Percentiles rank a stretch among this genome's conserved stretches.
Conservation (phyloP, 768 basidiomycete genomes). For the Pholiota conissans region DNA sequence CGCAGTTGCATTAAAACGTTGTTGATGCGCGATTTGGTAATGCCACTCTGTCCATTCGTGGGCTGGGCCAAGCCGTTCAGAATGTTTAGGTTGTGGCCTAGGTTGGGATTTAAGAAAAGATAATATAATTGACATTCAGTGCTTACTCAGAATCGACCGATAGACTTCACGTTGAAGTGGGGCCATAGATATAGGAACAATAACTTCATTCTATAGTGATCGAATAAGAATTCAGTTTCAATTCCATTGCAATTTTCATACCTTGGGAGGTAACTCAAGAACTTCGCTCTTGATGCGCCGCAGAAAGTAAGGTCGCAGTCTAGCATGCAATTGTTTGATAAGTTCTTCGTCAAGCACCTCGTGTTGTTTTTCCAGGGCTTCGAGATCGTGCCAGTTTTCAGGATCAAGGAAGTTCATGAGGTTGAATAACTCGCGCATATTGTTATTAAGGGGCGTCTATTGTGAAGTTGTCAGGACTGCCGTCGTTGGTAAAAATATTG, state of each 20-base stretch:
- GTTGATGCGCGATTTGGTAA: conserved; percentile 60
- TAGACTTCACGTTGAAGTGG: conserved; percentile 88
- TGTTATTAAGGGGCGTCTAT: conserved; percentile 95
- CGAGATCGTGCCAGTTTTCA: conserved; percentile 71
- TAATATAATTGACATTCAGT: conserved; percentile 14
- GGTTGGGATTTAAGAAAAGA: not conserved
- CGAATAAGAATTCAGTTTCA: not conserved
- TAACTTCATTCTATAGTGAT: conserved; percentile 73
- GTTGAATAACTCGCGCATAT: conserved; percentile 94
- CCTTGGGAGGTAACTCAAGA: conserved; percentile 89
- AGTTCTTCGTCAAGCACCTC: conserved; percentile 78
- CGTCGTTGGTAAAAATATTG: not conserved
- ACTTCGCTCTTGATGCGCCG: conserved; percentile 94
- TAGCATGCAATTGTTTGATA: conserved; percentile 75
- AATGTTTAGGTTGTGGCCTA: conserved; percentile 72
- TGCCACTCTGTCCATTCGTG: conserved; percentile 29
- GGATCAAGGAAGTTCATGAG: conserved; percentile 95
- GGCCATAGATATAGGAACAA: conserved; percentile 87
- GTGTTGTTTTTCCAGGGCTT: conserved; percentile 71
- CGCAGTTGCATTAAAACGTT: conserved; percentile 88
- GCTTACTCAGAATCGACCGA: conserved; percentile 75
- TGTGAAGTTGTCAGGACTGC: conserved; percentile 1
- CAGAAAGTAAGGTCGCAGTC: conserved; percentile 87
- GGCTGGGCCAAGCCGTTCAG: conserved; percentile 59
- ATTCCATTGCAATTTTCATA: conserved; percentile 26